Conservation (phyloP, 2,329 filamentous ascomycete species). For the Sporothrix sp. region DNA sequence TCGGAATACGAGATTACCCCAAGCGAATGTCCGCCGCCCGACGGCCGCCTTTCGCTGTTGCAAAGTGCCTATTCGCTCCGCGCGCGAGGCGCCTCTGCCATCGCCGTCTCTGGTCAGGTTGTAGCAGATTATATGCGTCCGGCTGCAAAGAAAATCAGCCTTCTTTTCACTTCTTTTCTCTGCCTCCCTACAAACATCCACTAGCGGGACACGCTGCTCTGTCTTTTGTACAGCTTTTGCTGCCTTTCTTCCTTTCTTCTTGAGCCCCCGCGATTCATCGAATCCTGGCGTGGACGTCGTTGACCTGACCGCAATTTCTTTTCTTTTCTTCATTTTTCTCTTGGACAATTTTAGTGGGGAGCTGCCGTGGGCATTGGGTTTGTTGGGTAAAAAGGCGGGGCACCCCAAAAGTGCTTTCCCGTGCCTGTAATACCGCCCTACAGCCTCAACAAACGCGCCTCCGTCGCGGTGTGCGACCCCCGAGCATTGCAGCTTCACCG, state of each 20-base stretch:
- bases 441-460: constrained; percentile 1
- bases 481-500: too few species aligned
- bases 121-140: too few species aligned
- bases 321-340: not conserved
- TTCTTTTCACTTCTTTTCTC: not conserved
- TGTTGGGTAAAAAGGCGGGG: constrained; percentile 7
- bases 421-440: not conserved
- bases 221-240: not conserved
- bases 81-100: too few species aligned
- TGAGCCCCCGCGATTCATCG: not conserved
- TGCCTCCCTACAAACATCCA: not conserved
- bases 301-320: not conserved
- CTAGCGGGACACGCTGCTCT: not conserved
- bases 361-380: not conserved
- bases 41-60: not conserved
- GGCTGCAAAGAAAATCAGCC: too few species aligned
- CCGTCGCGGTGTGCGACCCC: not conserved
- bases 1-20: not conserved
- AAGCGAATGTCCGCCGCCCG: constrained; percentile 1
- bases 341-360: constrained; percentile 1
- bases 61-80: too few species aligned
- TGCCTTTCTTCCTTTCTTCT: too few species aligned
- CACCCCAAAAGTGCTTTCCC: not conserved
- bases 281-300: not conserved
- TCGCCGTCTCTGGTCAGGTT: too few species aligned